Base-by-base conservation (phyloP, 805 yeast genomes). In the Sugiyamaella lignohabitans region DNA sequence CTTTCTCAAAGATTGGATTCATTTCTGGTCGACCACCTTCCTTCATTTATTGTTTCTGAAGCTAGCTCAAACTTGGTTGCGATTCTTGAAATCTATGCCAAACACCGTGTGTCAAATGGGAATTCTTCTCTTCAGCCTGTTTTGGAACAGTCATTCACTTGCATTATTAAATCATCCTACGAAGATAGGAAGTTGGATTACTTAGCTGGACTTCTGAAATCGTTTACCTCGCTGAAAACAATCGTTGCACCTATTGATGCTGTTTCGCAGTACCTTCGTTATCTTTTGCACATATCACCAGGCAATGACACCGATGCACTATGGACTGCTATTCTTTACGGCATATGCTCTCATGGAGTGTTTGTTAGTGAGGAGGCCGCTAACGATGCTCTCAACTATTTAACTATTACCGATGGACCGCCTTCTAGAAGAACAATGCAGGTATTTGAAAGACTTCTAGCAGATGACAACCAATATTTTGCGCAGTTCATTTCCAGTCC, bases 271-370 rank as follows among this genome's bases (percentile, higher is more conserved):
- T 27, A 27, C 14, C 32, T 27, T 27, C 32, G 32, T 27, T 27
- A 27, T 27, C 32, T 27, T 14, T 27, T 27, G 14, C n/a, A n/a
- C n/a, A n/a, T n/a, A n/a, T 8, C 11, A 8, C 11, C 8, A 27
- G 14, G 8, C 14, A 14, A 27, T 8, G 32, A 27, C 14, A 16
- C 38, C 6, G 20, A 17, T 35, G 6, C 20, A 35, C 21, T 35
- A 16, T 14, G 38, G 38, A 18, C 6, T 17, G 5, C 17, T 16
- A 35, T 17, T 27, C 38, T 35, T 17, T 44, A 29, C 29, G 50
- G 49, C 27, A 47, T 52, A 30, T 36, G 40, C 19, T 42, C 50
- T 3, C 54, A 53, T 29, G 54, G 48, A 21, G 43, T 50, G n/a
- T 52, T 52, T 34, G 44, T 49, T 2, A 35, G 42, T 11, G 51